phyloP scores from a whole-genome alignment of 495 filamentous ascomycete species.

The Neohortaea acidophila region DNA sequence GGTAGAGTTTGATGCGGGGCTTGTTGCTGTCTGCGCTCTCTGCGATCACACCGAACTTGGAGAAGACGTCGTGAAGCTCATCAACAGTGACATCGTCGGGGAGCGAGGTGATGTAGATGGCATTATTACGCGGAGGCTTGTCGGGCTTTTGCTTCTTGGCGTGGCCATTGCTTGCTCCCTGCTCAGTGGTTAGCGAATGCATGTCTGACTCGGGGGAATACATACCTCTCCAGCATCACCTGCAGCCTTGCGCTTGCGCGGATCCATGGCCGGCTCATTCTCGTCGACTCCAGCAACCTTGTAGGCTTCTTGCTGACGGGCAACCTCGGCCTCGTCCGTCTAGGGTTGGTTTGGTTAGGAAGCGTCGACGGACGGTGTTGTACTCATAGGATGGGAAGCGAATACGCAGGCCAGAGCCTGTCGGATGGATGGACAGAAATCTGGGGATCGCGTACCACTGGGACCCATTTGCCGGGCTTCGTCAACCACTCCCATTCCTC shows the following conservation, averaged over 20 bases:
- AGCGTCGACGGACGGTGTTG: neutral
- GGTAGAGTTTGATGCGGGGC: constrained; percentile 87
- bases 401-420: neutral
- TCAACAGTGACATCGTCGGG: constrained; percentile 61
- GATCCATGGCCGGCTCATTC: constrained; percentile 35
- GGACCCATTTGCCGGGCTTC: constrained; percentile 53
- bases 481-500: constrained; percentile 71
- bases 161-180: constrained; percentile 2
- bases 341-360: constrained; percentile 19
- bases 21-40: constrained; percentile 77
- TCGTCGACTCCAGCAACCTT: constrained; percentile 53
- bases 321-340: constrained; percentile 66
- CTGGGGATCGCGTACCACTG: constrained; percentile 17
- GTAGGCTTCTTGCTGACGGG: constrained; percentile 65
- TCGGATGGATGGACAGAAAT: neutral
- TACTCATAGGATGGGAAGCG: neutral
- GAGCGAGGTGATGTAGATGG: constrained; percentile 76
- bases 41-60: constrained; percentile 79
- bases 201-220: neutral
- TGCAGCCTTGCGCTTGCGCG: constrained; percentile 53
- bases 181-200: neutral
- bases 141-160: constrained; percentile 38
- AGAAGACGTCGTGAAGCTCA: constrained; percentile 73
- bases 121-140: constrained; percentile 32
- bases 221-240: constrained; percentile 16